phyloP scores from a whole-genome alignment of 768 basidiomycete species.

The Dentipellis fragilis region DNA sequence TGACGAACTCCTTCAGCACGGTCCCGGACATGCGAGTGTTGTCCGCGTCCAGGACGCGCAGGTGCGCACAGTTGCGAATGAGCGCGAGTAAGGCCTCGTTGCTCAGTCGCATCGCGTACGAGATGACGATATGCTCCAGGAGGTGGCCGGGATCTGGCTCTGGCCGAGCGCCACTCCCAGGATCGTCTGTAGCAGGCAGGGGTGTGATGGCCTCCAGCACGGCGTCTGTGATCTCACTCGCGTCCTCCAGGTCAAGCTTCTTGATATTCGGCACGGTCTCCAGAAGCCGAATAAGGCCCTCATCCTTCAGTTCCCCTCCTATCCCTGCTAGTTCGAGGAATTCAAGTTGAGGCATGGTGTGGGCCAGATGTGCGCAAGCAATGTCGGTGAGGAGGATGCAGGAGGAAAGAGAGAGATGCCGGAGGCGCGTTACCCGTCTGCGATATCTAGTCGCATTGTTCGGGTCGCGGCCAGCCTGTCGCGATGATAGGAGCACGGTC shows the following conservation, averaged over 20 bases:
- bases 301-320: slow-evolving; percentile 55
- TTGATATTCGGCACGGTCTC: slow-evolving; percentile 60
- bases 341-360: slow-evolving; percentile 62
- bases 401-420: slow-evolving; percentile 64
- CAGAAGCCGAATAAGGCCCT: slow-evolving; percentile 66
- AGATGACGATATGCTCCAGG: slow-evolving; percentile 64
- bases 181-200: slow-evolving; percentile 8
- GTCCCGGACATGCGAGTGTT: slow-evolving; percentile 59
- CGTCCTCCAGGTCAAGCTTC: slow-evolving; percentile 82
- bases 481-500: slow-evolving; percentile 44
- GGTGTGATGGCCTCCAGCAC: slow-evolving; percentile 63
- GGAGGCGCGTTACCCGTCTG: slow-evolving; percentile 56
- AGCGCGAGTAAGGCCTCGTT: slow-evolving; percentile 56
- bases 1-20: slow-evolving; percentile 61
- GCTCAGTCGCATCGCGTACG: slow-evolving; percentile 52
- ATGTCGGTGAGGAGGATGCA: slow-evolving; percentile 66
- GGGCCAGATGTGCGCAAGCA: slow-evolving; percentile 63
- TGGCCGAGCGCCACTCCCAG: slow-evolving; percentile 11
- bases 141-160: slow-evolving; percentile 37
- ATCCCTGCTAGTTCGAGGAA: slow-evolving; percentile 74
- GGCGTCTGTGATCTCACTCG: slow-evolving; percentile 59
- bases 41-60: slow-evolving; percentile 69
- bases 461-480: slow-evolving; percentile 55
- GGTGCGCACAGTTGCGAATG: slow-evolving; percentile 48
- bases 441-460: slow-evolving; percentile 38